Conservation (phyloP, 2,329 filamentous ascomycete species). For the Acrodontium crateriforme region DNA sequence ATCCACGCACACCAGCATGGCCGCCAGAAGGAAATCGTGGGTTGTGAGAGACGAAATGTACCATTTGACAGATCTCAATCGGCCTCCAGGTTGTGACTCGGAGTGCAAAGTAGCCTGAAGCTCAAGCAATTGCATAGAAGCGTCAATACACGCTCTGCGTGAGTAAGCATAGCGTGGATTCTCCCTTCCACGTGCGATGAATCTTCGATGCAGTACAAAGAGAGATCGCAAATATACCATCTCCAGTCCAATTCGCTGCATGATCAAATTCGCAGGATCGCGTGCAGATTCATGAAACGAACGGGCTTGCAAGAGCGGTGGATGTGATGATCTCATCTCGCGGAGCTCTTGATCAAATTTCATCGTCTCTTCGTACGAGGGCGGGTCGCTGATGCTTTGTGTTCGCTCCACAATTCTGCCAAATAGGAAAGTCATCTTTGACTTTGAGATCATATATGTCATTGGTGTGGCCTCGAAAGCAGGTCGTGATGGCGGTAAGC, state of each 20-base stretch:
- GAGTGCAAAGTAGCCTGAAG: conserved; percentile 63
- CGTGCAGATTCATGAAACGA: conserved; percentile 58
- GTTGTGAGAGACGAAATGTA: conserved; percentile 67
- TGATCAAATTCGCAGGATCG: conserved; percentile 55
- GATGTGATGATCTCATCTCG: conserved; percentile 49
- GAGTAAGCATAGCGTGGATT: conserved; percentile 77
- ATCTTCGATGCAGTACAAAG: conserved; percentile 79
- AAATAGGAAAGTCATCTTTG: conserved; percentile 52
- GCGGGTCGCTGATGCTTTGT: conserved; percentile 47
- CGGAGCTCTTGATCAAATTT: conserved; percentile 45
- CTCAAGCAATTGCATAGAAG: conserved; percentile 65
- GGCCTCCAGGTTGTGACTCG: conserved; percentile 59
- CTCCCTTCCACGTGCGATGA: conserved; percentile 61
- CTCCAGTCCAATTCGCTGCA: conserved; percentile 73
- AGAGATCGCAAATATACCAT: conserved; percentile 80
- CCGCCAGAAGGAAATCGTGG: conserved; percentile 74
- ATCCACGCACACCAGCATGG: conserved; percentile 72
- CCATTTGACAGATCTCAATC: conserved; percentile 61
- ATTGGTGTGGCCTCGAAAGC: conserved; percentile 60
- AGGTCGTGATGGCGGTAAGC: conserved; percentile 53
- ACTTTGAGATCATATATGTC: conserved; percentile 65
- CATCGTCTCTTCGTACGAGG: conserved; percentile 47
- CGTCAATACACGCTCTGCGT: conserved; percentile 69
- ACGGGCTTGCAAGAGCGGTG: conserved; percentile 65
- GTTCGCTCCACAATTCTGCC: conserved; percentile 55